Evolutionary conservation across 1,284 basidiomycete genomes (phyloP), one percentile per base, ranked within the genome.

Genomic region (Boletellus deceptivus): DNA sequence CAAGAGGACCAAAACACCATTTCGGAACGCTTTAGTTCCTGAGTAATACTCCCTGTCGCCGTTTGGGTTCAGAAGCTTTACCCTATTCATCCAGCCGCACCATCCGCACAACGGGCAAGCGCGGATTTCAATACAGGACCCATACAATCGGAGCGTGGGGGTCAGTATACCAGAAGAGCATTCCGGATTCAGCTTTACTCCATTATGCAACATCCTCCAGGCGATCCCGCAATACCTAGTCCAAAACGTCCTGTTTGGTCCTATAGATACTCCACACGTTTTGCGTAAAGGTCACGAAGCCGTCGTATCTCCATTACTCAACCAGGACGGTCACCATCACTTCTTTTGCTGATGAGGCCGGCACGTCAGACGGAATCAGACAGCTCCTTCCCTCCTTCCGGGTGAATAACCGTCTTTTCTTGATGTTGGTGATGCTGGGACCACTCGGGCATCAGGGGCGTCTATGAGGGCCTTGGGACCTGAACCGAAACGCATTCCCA

Each of bases 1-100:
- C 3, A 93, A 93, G 4, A 96, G 80, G 20, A 89, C 91, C 22
- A 96, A 78, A 4, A 96, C 89, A 18, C 91, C 91, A 48, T 82
- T 82, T 52, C 83, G 80, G 41, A 89, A 74, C 2, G 90, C 91
- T 61, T 95, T 89, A 43, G 95, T 65, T n/a, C 74, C 69, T 2
- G 88, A 89, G 69, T 96, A 91, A 18, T 77, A 78, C 40, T 77
- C 74, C 29, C 43, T 43, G 16, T 46, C 79, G 8, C 71, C 69
- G 9, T 69, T 65, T 29, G 52, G 54, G 16, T 50, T 59, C 38
- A 82, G 60, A 13, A 84, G 72, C 63, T 82, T 86, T 70, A 84
- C 84, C 84, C 82, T 85, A 18, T 50, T 44, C 34, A 33, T 24
- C 36, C 46, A 14, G 50, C 48, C 37, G 29, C 49, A 8, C 38